Evolutionary conservation across 257 asterid genomes (phyloP).

Genomic region (Capsicum baccatum): DNA sequence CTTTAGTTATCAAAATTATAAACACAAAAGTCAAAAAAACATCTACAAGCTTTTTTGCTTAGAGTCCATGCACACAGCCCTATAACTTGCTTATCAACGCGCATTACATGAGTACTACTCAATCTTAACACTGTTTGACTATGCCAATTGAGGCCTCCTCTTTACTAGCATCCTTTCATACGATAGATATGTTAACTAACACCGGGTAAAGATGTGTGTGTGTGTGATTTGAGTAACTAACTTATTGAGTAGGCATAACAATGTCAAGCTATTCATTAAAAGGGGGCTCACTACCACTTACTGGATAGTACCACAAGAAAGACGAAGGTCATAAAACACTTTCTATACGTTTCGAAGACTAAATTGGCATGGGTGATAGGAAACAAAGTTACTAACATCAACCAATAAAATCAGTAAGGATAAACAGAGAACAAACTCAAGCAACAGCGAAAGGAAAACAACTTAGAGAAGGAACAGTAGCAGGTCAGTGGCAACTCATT

Average conservation of each 20-base stretch:
- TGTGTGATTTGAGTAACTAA: neutral
- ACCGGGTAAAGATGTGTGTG: no score
- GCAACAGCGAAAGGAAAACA: neutral
- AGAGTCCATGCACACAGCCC: neutral
- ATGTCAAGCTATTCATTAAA: neutral
- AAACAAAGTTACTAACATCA: neutral
- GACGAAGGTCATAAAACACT: neutral
- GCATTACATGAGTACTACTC: neutral
- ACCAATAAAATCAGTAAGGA: neutral
- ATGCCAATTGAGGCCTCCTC: neutral
- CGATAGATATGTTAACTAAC: neutral
- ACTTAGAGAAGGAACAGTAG: neutral
- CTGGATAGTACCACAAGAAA: constrained; percentile 3
- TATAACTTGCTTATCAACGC: neutral
- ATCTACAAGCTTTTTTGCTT: neutral
- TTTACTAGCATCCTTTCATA: constrained; percentile 1
- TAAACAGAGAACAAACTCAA: constrained; percentile 12
- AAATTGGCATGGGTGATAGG: neutral
- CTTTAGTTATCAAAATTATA: neutral
- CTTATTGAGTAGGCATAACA: neutral
- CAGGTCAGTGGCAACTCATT: neutral
- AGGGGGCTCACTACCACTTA: neutral
- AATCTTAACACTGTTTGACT: neutral
- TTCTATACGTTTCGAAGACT: neutral
- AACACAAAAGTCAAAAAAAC: neutral